Base-by-base conservation (phyloP, 1,284 basidiomycete species). In the Tausonia pullulans region DNA sequence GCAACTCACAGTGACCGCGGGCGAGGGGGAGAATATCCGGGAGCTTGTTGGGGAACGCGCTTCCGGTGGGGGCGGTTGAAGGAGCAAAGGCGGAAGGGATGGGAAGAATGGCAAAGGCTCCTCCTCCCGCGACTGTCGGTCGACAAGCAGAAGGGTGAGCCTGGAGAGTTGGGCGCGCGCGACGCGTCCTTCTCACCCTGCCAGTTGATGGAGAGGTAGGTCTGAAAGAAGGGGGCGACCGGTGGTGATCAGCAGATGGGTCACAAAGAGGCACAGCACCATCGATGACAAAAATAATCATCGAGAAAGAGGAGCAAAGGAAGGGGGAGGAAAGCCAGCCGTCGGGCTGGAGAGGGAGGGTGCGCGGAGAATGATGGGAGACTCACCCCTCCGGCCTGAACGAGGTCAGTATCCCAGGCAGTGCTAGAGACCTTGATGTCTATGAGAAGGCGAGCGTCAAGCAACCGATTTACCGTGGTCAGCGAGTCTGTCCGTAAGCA, bases 371-470 rank as follows among this genome's bases (percentile, higher is more conserved):
- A 65, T 14, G 57, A 46, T 51, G 14, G 54, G 55, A 65, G 49
- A 78, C 84, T 73, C 73, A 89, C 88, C 56, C 81, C 86, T 68
- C 89, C 90, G n/a, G 89, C 89, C 68, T 89, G 82, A 70, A 97
- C 80, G 69, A 98, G 79, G 75, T 98, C 96, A 57, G 95, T 98
- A 77, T 98, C 95, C 92, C 92, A 98, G 14, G 95, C 92, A 69
- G 84, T 88, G 73, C 83, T 86, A 60, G 88, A 87, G 48, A 90
- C 81, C 58, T 58, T 27, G 27, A 27, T 27, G 27, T 27, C 27
- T 27, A 2, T 27, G 27, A 27, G 27, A 57, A 40, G 4, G 40
- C 16, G 3, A 10, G 14, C 7, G 39, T 49, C 43, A 49, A 54
- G 62, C 40, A 27, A 53, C 1, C 48, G 5, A 39, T 3, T 7